phyloP scores from a whole-genome alignment of 495 filamentous ascomycete genomes.

The Daldinia childiae region DNA sequence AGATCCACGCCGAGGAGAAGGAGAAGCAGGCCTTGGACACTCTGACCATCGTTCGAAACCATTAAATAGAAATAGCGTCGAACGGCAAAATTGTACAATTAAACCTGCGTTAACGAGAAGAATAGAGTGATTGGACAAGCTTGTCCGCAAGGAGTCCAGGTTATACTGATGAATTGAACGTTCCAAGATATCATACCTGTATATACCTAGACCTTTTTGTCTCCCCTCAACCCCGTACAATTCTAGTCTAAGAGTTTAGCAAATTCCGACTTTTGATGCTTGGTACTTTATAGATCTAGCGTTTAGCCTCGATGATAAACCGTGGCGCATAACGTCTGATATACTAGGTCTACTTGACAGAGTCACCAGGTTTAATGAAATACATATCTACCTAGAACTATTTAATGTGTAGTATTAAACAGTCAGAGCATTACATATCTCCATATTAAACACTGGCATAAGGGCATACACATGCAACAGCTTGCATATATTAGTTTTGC shows the following conservation, averaged over 20 bases:
- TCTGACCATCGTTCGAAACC: slow-evolving; percentile 70
- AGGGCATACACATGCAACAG: slow-evolving; percentile 11
- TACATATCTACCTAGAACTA: neutral
- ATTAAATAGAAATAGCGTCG: slow-evolving; percentile 44
- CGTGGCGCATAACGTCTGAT: neutral
- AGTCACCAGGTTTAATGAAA: neutral
- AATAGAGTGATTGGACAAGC: slow-evolving; percentile 30
- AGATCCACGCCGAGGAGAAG: slow-evolving; percentile 81
- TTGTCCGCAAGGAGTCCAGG: slow-evolving; percentile 19
- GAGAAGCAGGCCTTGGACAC: slow-evolving; percentile 87
- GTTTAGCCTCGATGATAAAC: neutral
- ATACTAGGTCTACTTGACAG: neutral
- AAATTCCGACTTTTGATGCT: neutral
- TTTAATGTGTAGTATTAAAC: neutral
- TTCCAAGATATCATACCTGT: slow-evolving; percentile 16
- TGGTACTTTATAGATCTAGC: neutral
- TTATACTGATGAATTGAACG: slow-evolving; percentile 13
- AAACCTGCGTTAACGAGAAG: slow-evolving; percentile 29
- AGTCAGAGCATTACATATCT: neutral
- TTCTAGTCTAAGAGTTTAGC: neutral
- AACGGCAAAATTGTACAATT: slow-evolving; percentile 36
- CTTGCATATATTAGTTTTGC: slow-evolving; percentile 39
- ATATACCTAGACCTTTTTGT: slow-evolving; percentile 22
- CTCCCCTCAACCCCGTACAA: slow-evolving; percentile 6
- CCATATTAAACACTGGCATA: neutral